Evolutionary conservation across 2,329 filamentous ascomycete species (phyloP), one percentile per base, ranked within the genome.

Genomic region (Aspergillus japonicus): DNA sequence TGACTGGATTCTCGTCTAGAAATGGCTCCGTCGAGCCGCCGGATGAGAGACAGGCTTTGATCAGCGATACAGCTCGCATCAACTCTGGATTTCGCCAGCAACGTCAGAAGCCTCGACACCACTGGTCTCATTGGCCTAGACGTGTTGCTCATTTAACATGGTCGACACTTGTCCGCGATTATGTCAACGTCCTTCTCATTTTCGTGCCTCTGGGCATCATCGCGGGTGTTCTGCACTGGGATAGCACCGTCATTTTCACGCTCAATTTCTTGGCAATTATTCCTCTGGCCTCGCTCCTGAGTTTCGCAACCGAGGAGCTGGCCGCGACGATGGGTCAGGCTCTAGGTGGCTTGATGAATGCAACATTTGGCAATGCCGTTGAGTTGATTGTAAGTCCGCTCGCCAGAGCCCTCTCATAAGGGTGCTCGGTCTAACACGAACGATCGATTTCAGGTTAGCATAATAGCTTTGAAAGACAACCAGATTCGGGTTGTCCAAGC

Each of bases 401-500:
- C 89, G 75, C 64, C 83, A 66, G 50, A 12, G 21, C 31, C 42
- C 11, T 49, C 14, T 2, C 16, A 10, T 10, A n/a, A 19, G 2
- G 19, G 5, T 47, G 5, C 50, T 5, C 39, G 48, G 31, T 31
- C 58, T 60, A 48, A 63, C 33, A 21, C 26, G 16, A 26, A 14
- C 49, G 33, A 14, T 11, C 3, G 16, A 47, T 52, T 58, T 10
- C 71, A 94, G 90, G 91, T 96, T 73, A 96, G 91, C 74, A 94
- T 98, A 68, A 89, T 98, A 64, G 95, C 95, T 19, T 84, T 99
- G 50, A 86, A 82, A 66, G 87, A 95, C 68, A 87, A 87, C 64
- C 90, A 98, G 78, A 96, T 97, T 72, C 88, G 94, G 69, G 93
- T 98, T 65, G 94, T 98, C n/a, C 95, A 98, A 79, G 90, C 94